Evolutionary conservation across 768 basidiomycete genomes (phyloP), one percentile per base, ranked within the genome.

Genomic region (Rhodocollybia butyracea): DNA sequence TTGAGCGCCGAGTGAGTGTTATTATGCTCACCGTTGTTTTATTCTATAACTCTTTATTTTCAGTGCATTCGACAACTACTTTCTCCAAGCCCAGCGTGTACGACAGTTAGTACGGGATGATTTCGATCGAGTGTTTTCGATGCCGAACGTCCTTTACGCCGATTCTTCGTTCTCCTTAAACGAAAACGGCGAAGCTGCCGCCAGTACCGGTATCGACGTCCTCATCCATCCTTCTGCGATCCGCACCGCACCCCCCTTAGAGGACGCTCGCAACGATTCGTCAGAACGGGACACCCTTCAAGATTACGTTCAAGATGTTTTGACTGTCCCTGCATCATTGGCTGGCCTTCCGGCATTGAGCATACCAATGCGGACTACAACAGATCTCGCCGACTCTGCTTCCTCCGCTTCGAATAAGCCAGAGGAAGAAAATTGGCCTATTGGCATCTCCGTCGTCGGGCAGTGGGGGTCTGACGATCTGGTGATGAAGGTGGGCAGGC

Each of bases 61-160:
- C 32, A 54, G 53, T 55, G 94, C 94, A n/a, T 98, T 94, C 65
- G 89, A 98, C 71, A 98, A 96, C 64, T 98, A 96, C 68, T 99
- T 94, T 67, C 77, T 98, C 5, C 93, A 96, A 73, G 95, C 96
- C 0, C 88, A 93, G 59, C 80, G 84, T 30, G 81, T 98, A 10
- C 85, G 96, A 1, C 77, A 80, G 47, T 71, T 80, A 7, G 74
- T 99, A 50, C 80, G 82, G 56, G 63, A 76, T 4, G 95, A 98
- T 63, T 94, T 95, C 61, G 73, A 86, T 63, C 62, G 65, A 1
- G 80, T 87, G 32, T 94, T 98, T 70, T 71, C 75, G 0, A 67
- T 80, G 2, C 75, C 81, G 2, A 83, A 88, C 63, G 73, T 74
- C 31, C 73, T 80, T 43, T 74, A 77, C 2, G 60, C 63, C 2